These are phyloP conservation scores for Porpolomopsis calyptriformis DNA, from an alignment of 768 basidiomycete genomes.

Conservation along the genomic window DNA sequence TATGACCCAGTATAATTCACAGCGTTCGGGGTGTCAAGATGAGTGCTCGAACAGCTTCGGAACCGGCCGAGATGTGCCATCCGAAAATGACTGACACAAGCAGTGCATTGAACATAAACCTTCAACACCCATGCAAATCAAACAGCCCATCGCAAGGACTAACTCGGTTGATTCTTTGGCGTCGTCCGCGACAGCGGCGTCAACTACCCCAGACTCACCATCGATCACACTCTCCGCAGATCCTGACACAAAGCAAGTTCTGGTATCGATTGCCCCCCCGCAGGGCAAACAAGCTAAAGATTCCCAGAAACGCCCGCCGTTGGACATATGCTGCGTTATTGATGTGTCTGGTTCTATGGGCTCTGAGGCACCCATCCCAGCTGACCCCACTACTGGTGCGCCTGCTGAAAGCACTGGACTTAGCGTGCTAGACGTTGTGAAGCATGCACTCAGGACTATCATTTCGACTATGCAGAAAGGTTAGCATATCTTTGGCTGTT, in stretches of 20 bases:
- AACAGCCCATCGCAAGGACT: not conserved
- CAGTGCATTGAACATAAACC: too few relatives aligned
- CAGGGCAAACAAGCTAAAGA: not conserved
- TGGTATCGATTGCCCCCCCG: slow-evolving; percentile 4
- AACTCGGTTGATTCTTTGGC: not conserved
- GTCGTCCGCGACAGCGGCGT: not conserved
- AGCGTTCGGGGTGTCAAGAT: too few relatives aligned
- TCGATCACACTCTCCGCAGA: slow-evolving; percentile 3
- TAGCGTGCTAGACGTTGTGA: slow-evolving; percentile 8
- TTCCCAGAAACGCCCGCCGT: not conserved
- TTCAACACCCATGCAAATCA: slow-evolving; percentile 3
- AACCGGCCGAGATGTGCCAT: too few relatives aligned
- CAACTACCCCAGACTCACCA: not conserved
- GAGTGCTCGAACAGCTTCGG: too few relatives aligned
- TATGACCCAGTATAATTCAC: too few relatives aligned
- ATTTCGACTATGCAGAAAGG: slow-evolving; percentile 7
- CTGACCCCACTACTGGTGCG: slow-evolving; percentile 4
- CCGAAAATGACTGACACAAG: too few relatives aligned
- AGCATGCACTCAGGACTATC: slow-evolving; percentile 9
- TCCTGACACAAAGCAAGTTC: slow-evolving; percentile 2
- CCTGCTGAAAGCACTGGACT: slow-evolving; percentile 9
- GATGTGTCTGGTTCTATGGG: slow-evolving; percentile 10
- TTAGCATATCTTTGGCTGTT: not conserved
- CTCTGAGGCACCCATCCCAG: slow-evolving; percentile 6
- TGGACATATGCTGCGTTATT: slow-evolving; percentile 9